Evolutionary conservation across 495 filamentous ascomycete species (phyloP), one percentile per base, ranked within the genome.

Genomic region (Tuber melanosporum): DNA sequence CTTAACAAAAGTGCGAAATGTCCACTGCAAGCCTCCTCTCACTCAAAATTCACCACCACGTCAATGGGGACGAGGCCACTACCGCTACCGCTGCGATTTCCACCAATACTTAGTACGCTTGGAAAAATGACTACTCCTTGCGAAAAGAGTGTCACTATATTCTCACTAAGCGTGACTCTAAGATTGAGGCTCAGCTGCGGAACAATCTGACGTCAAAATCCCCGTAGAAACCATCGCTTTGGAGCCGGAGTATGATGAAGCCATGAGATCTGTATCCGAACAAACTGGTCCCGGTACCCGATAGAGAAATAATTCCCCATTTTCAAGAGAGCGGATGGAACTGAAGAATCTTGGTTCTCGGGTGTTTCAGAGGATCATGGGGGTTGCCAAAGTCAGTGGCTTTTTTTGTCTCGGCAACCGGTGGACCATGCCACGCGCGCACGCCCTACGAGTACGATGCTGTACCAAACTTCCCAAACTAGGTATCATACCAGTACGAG

Each of bases 161-260:
- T 66, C 57, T 66, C 57, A 66, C 57, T 66, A 66, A 66, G 57
- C 57, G 57, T 66, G 57, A 66, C 57, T 66, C 57, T 66, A 26
- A 66, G 22, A 14, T 66, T 66, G 57, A 32, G 57, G 57, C 57
- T 66, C 26, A 66, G 57, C 57, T 66, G 26, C 10, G 26, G 12
- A 57, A 36, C 57, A 2, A 66, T 66, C 57, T 66, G 57, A 66
- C 57, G 57, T 66, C 57, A 66, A 66, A 36, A 66, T n/a, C 52
- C 22, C 57, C 26, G 12, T 26, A 19, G 26, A 66, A 66, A 32
- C 52, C 49, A n/a, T 32, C 3, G 57, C 57, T 36, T 36, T 17
- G 26, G 57, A 4, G 26, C 26, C 57, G 26, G 57, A 66, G 57
- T 36, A 32, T 8, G 3, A 26, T 8, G 17, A 62, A 32, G n/a